A percentile compares a stretch with the other conserved stretches of the same genome.
phyloP scores from a whole-genome alignment of 805 yeast species.

The Maudiozyma bulderi region DNA sequence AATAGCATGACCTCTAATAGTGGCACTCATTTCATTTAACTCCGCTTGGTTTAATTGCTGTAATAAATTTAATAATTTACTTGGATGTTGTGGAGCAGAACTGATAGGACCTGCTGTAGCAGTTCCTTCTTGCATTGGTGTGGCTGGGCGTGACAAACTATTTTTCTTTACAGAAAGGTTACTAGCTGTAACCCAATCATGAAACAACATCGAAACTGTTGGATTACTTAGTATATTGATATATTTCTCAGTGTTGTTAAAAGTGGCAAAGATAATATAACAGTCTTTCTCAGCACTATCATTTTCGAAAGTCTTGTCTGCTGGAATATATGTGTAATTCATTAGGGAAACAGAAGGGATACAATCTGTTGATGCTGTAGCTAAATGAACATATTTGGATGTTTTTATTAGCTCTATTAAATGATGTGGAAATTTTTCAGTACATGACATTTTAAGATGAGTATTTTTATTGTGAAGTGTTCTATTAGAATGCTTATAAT shows the following conservation, averaged over 20 bases:
- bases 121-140: constrained; percentile 18
- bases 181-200: constrained; percentile 77
- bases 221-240: constrained; percentile 62
- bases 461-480: background rate
- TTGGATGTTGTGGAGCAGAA: constrained; percentile 18
- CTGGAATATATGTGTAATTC: constrained; percentile 69
- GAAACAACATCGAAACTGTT: constrained; percentile 71
- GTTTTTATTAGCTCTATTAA: constrained; percentile 41
- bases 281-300: constrained; percentile 27
- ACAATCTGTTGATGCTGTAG: constrained; percentile 57
- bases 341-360: constrained; percentile 82
- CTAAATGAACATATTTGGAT: constrained; percentile 72
- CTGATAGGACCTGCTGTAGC: constrained; percentile 11
- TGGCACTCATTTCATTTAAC: constrained; percentile 70
- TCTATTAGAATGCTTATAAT: background rate
- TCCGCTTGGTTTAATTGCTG: constrained; percentile 73
- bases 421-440: constrained; percentile 30
- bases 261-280: constrained; percentile 63
- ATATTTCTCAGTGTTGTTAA: constrained; percentile 62
- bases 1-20: constrained; percentile 63
- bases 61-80: constrained; percentile 49
- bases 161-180: constrained; percentile 28
- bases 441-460: constrained; percentile 20
- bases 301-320: constrained; percentile 31
- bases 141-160: constrained; percentile 22